Conservation (phyloP, 225 moss, liverwort and hornwort species). For the Neckera pumila region DNA sequence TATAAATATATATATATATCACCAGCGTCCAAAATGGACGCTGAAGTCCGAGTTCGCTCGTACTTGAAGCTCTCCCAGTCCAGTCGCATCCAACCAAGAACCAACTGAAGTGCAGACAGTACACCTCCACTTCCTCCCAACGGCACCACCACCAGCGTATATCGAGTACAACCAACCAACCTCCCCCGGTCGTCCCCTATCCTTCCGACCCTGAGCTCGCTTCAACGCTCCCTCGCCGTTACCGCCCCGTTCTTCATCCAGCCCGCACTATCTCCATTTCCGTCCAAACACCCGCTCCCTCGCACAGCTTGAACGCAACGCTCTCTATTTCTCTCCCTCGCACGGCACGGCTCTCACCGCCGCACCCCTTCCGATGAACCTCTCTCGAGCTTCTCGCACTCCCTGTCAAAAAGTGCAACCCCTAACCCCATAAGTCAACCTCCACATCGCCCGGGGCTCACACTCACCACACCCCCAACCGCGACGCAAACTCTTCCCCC, state of each 20-base stretch:
- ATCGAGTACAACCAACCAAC: neutral
- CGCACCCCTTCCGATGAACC: slow-evolving; percentile 8
- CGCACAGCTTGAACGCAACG: neutral
- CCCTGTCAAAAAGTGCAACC: slow-evolving; percentile 32
- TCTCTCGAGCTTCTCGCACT: slow-evolving; percentile 13
- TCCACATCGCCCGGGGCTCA: slow-evolving; percentile 7
- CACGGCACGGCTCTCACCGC: neutral
- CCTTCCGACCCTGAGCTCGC: neutral
- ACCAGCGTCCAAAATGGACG: slow-evolving; percentile 1
- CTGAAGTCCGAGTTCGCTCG: neutral
- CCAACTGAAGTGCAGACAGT: neutral
- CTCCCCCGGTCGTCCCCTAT: neutral
- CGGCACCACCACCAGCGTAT: neutral
- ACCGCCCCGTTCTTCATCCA: neutral
- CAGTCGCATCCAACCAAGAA: slow-evolving; percentile 26
- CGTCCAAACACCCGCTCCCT: neutral
- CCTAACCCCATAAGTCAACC: slow-evolving; percentile 45
- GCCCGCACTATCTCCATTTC: slow-evolving; percentile 6
- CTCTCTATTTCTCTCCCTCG: neutral
- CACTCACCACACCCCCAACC: neutral
- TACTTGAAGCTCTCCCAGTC: neutral
- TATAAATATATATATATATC: no score
- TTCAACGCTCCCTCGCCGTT: neutral
- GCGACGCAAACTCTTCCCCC: neutral
- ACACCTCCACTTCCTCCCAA: neutral